Percentiles rank a stretch among this genome's conserved stretches.
These are phyloP conservation scores for Mycena polygramma DNA, from an alignment of 768 basidiomycete species.

Conservation along the genomic window DNA sequence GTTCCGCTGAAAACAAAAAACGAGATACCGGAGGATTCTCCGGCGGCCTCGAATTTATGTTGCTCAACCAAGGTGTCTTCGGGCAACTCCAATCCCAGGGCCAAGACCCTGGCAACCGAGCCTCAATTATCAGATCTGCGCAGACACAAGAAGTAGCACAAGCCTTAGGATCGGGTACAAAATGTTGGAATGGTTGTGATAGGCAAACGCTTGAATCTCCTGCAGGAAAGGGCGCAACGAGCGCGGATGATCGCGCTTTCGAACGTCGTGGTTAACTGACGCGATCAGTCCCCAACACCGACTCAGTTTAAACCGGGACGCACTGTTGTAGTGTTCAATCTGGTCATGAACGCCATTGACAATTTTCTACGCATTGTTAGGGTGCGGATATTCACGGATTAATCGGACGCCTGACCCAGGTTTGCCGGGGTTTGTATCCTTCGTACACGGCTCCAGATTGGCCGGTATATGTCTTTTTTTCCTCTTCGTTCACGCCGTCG, in stretches of 20 bases:
- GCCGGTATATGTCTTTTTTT: constrained; percentile 56
- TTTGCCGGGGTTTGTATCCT: no score
- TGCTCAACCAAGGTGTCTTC: constrained; percentile 58
- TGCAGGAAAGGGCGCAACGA: constrained; percentile 52
- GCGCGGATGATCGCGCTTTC: constrained; percentile 49
- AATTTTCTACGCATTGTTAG: constrained; percentile 47
- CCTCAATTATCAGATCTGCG: background rate
- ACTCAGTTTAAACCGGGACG: constrained; percentile 22
- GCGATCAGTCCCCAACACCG: no score
- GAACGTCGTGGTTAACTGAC: constrained; percentile 52
- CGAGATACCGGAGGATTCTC: constrained; percentile 50
- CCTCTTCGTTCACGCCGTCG: constrained; percentile 53
- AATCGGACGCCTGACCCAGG: constrained; percentile 53
- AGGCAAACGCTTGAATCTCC: constrained; percentile 51
- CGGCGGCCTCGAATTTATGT: constrained; percentile 52
- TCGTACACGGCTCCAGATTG: constrained; percentile 61
- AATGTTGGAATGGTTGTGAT: constrained; percentile 53
- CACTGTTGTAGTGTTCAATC: constrained; percentile 59
- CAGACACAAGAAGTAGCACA: background rate
- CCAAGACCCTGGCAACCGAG: constrained; percentile 44
- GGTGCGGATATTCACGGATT: background rate
- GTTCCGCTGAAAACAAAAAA: no score
- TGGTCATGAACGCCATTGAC: constrained; percentile 57
- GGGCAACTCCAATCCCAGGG: constrained; percentile 59
- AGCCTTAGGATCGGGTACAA: constrained; percentile 53